phyloP scores from a whole-genome alignment of 129 eudicot species.

The Flaveria robusta region DNA sequence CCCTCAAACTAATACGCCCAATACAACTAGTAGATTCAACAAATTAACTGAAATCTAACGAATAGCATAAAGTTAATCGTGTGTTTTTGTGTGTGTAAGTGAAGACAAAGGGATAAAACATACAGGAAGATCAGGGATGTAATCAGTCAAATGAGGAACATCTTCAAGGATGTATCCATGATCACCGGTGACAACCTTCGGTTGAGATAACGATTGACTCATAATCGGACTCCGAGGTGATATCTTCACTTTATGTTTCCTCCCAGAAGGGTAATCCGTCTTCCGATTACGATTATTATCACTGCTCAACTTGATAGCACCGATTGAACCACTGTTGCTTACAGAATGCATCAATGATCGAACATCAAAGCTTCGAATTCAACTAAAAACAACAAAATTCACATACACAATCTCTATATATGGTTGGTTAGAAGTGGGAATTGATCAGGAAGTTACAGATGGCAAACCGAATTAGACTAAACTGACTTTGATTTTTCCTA shows the following conservation, averaged over 20 bases:
- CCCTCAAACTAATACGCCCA: neutral
- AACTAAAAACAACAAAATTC: neutral
- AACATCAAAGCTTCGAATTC: slow-evolving; percentile 8
- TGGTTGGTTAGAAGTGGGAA: slow-evolving; percentile 1
- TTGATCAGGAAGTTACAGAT: slow-evolving; percentile 22
- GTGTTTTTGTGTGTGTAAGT: neutral
- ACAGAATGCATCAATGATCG: slow-evolving; percentile 26
- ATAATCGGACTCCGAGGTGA: slow-evolving; percentile 30
- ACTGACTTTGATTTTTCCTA: slow-evolving; percentile 15
- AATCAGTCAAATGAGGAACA: slow-evolving; percentile 88
- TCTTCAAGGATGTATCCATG: slow-evolving; percentile 75
- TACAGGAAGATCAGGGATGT: slow-evolving; percentile 71
- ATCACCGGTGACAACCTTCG: slow-evolving; percentile 52
- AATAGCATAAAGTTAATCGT: neutral
- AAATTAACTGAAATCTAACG: neutral
- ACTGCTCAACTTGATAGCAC: slow-evolving; percentile 31
- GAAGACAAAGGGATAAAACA: slow-evolving; percentile 1
- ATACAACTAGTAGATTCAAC: neutral
- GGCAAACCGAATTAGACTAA: slow-evolving; percentile 30
- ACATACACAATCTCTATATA: slow-evolving; percentile 3
- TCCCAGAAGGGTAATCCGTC: slow-evolving; percentile 10
- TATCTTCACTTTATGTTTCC: slow-evolving; percentile 15
- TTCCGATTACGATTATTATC: slow-evolving; percentile 26
- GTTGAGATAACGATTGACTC: slow-evolving; percentile 26
- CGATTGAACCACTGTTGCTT: slow-evolving; percentile 22